Percentiles rank a stretch among this genome's conserved stretches.
Evolutionary conservation across 2,329 filamentous ascomycete genomes (phyloP).

Genomic region (Xylariales sp.): DNA sequence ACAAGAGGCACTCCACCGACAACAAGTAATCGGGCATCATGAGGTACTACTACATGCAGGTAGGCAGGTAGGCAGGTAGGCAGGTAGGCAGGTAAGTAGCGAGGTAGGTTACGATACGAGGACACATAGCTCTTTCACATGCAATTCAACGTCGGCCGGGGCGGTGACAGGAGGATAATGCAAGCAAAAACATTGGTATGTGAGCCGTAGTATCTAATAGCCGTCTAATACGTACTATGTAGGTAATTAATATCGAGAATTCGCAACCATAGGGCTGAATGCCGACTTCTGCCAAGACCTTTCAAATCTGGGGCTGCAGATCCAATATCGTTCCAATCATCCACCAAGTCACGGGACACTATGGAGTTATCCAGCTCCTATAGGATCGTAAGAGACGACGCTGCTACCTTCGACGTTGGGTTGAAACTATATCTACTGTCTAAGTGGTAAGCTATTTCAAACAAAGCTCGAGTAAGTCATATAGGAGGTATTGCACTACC

Average conservation of each 20-base stretch:
- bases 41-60: no score
- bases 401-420: background rate
- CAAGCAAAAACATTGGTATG: background rate
- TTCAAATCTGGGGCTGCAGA: constrained; percentile 15
- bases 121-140: background rate
- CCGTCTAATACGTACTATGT: no score
- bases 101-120: background rate
- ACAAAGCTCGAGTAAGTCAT: no score
- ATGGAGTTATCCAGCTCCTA: background rate
- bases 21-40: background rate
- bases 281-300: constrained; percentile 26
- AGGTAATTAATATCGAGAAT: constrained; percentile 2
- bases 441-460: background rate
- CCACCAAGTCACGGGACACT: background rate
- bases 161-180: background rate
- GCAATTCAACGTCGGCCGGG: background rate
- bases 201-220: background rate
- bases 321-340: constrained; percentile 9
- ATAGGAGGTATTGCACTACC: background rate
- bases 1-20: background rate
- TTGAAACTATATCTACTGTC: background rate
- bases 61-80: no score
- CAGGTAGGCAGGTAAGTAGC: background rate
- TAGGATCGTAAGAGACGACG: background rate
- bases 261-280: constrained; percentile 35